Percentiles rank a stretch among this genome's conserved stretches.
phyloP scores from a whole-genome alignment of 371 early-diverging fungal genomes.

The Mucor saturninus region DNA sequence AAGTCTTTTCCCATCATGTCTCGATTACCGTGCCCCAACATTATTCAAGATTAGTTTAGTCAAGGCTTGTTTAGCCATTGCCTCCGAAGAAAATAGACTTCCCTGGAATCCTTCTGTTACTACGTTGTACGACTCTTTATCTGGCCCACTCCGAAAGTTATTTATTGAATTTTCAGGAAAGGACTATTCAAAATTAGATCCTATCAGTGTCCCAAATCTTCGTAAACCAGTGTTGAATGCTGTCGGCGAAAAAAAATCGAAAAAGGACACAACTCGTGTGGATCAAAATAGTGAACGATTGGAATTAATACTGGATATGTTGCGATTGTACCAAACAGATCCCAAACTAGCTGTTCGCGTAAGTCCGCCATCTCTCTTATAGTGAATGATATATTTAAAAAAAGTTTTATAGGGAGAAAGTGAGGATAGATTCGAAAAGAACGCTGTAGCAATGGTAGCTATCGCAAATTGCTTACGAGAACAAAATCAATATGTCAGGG shows the following conservation, averaged over 20 bases:
- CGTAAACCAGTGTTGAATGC: constrained; percentile 30
- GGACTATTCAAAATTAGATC: constrained; percentile 42
- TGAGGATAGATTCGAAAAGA: constrained; percentile 61
- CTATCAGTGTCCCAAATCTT: constrained; percentile 14
- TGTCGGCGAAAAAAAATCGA: constrained; percentile 44
- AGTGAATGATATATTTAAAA: not conserved
- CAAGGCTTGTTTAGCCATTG: constrained; percentile 75
- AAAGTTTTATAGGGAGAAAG: constrained; percentile 35
- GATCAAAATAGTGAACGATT: constrained; percentile 63
- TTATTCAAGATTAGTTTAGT: constrained; percentile 78
- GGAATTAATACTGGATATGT: constrained; percentile 75
- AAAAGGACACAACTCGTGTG: constrained; percentile 43
- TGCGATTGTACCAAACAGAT: constrained; percentile 76
- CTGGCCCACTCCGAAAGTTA: constrained; percentile 68
- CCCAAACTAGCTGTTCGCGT: constrained; percentile 75
- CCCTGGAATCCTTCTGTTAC: constrained; percentile 81
- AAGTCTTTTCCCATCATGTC: constrained; percentile 70
- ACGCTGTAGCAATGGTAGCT: constrained; percentile 64
- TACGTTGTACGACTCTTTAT: constrained; percentile 67
- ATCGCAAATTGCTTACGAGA: constrained; percentile 76
- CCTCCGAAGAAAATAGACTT: constrained; percentile 68
- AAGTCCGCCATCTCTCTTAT: constrained; percentile 28
- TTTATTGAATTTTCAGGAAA: constrained; percentile 65
- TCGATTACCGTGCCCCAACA: constrained; percentile 69
- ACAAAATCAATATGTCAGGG: constrained; percentile 62